Percentiles rank a stretch among this genome's conserved stretches.
Conservation (phyloP, 2,329 filamentous ascomycete genomes). For the Diaporthe longicolla region DNA sequence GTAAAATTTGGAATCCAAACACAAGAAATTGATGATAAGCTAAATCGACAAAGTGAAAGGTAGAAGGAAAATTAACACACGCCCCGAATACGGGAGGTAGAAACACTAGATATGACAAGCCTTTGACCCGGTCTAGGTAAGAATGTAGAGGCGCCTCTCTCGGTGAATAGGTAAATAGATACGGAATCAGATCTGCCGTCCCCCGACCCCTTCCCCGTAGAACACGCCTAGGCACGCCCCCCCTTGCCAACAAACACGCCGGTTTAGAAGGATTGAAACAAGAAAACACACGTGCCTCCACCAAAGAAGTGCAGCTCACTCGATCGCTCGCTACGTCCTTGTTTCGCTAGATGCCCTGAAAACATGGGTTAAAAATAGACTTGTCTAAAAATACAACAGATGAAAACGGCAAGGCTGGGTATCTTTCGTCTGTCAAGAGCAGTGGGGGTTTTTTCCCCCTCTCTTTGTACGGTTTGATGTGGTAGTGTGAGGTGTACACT, state of each 20-base stretch:
- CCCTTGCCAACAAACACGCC: neutral
- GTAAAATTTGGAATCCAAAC: neutral
- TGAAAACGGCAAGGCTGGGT: conserved; percentile 33
- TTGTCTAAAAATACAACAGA: conserved; percentile 34
- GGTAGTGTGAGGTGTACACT: conserved; percentile 7
- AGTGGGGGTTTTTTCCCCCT: neutral
- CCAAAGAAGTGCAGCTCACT: conserved; percentile 18
- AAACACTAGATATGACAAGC: conserved; percentile 1
- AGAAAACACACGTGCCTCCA: conserved; percentile 13
- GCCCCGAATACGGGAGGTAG: neutral
- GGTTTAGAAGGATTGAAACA: conserved; percentile 20
- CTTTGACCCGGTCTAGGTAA: conserved; percentile 29
- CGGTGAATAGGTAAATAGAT: neutral
- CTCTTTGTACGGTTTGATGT: conserved; percentile 6
- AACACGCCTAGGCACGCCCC: conserved; percentile 17
- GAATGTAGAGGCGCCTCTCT: conserved; percentile 7
- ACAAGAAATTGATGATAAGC: neutral
- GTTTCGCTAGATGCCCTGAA: conserved; percentile 22
- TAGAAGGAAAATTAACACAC: conserved; percentile 14
- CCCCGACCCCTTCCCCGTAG: neutral
- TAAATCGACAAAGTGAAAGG: conserved; percentile 20
- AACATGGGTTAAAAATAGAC: neutral
- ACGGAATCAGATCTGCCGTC: conserved; percentile 24
- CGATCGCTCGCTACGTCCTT: conserved; percentile 1
- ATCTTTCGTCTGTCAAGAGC: conserved; percentile 36